Conservation (phyloP, 495 filamentous ascomycete species). For the Pyrenopolyporus hunteri region DNA sequence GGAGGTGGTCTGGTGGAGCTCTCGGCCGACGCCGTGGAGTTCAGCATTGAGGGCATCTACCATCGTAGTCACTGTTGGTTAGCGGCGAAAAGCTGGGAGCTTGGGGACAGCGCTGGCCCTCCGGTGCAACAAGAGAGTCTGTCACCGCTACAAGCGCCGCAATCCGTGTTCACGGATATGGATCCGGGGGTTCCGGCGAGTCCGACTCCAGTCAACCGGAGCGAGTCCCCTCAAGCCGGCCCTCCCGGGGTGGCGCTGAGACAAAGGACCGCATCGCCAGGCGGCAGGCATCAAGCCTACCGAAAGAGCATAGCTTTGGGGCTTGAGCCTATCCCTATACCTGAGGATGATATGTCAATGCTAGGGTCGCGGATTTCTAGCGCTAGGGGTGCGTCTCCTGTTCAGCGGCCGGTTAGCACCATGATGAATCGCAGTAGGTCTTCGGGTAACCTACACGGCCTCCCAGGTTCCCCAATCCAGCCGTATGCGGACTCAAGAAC, state of each 20-base stretch:
- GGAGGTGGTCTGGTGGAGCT: constrained; percentile 74
- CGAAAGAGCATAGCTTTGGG: constrained; percentile 55
- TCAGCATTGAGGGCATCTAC: constrained; percentile 89
- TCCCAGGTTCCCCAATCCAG: constrained; percentile 24
- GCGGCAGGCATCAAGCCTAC: constrained; percentile 41
- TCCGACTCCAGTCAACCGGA: constrained; percentile 32
- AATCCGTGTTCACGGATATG: constrained; percentile 40
- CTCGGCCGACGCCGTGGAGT: constrained; percentile 82
- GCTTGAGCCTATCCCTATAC: constrained; percentile 49
- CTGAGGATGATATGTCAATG: constrained; percentile 19
- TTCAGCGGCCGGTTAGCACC: constrained; percentile 39
- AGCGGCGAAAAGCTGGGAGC: constrained; percentile 74
- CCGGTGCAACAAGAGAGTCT: constrained; percentile 31
- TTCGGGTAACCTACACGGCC: constrained; percentile 37
- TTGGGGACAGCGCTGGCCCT: constrained; percentile 29
- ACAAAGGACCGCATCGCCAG: constrained; percentile 43
- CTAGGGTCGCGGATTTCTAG: constrained; percentile 34
- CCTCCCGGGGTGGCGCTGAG: constrained; percentile 44
- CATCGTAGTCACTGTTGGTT: constrained; percentile 92
- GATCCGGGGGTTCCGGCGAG: constrained; percentile 34
- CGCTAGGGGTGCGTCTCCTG: constrained; percentile 34
- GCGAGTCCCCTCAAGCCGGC: constrained; percentile 36
- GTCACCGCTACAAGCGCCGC: constrained; percentile 49
- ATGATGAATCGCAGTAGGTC: constrained; percentile 39
- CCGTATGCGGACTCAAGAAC: constrained; percentile 23